A percentile compares a stretch with the other conserved stretches of the same genome.
Conservation (phyloP, 768 basidiomycete species). For the Termitomyces sp. region DNA sequence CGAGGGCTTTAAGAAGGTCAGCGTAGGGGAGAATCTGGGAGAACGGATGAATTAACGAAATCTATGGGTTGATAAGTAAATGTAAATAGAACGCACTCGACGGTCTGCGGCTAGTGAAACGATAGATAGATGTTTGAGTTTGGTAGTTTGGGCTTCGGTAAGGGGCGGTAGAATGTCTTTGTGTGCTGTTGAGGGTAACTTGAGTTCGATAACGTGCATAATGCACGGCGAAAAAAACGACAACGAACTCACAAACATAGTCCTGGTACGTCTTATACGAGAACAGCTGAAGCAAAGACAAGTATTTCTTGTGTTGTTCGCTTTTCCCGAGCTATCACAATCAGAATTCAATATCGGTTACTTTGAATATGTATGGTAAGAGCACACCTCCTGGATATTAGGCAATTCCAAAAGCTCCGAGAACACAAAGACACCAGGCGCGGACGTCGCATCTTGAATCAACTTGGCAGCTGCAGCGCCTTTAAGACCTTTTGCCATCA, state of each 20-base stretch:
- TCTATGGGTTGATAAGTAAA: not conserved
- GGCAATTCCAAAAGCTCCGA: conserved; percentile 80
- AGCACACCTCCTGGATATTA: conserved; percentile 75
- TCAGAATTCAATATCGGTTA: not conserved
- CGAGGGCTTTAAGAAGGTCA: conserved; percentile 62
- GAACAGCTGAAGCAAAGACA: conserved; percentile 77
- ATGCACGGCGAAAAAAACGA: not conserved
- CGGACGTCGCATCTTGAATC: conserved; percentile 79
- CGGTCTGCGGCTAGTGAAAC: conserved; percentile 76
- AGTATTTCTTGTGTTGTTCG: conserved; percentile 59
- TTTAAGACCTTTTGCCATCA: conserved; percentile 89
- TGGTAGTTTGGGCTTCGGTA: conserved; percentile 69
- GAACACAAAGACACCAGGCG: conserved; percentile 91
- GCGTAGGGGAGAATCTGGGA: conserved; percentile 78
- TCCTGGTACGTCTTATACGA: conserved; percentile 85
- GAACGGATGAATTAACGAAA: not conserved
- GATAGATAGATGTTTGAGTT: conserved; percentile 91
- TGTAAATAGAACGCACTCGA: conserved; percentile 50
- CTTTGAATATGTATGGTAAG: not conserved
- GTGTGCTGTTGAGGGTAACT: conserved; percentile 43
- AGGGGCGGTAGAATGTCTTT: conserved; percentile 64
- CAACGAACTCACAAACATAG: conserved; percentile 59
- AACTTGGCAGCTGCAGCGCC: conserved; percentile 92
- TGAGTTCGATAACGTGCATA: not conserved
- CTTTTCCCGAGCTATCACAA: conserved; percentile 55